Percentiles rank a stretch among this genome's conserved stretches.
These are phyloP conservation scores for Pseudodiploospora longispora DNA, from an alignment of 2,329 filamentous ascomycete species.

Conservation along the genomic window DNA sequence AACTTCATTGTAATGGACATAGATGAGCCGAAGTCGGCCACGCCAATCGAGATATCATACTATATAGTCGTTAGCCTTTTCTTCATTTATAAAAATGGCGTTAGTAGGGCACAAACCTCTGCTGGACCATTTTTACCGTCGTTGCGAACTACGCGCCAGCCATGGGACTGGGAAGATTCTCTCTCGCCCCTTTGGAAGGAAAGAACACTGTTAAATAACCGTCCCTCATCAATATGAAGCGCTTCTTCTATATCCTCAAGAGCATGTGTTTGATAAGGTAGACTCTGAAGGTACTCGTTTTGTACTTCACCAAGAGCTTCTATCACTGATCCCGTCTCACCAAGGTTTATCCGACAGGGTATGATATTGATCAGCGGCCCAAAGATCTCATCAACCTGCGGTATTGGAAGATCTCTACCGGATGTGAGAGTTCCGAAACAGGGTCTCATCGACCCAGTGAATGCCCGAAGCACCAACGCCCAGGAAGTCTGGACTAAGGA, in stretches of 20 bases:
- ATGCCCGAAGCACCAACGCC: constrained; percentile 41
- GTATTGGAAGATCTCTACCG: constrained; percentile 14
- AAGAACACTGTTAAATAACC: constrained; percentile 2
- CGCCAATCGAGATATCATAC: no score
- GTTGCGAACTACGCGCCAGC: neutral
- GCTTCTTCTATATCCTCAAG: constrained; percentile 21
- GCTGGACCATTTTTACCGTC: neutral
- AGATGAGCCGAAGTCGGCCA: no score
- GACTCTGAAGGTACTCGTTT: constrained; percentile 33
- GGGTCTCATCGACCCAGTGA: constrained; percentile 38
- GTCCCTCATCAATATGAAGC: neutral
- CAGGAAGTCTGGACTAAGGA: constrained; percentile 44
- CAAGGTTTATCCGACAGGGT: constrained; percentile 37
- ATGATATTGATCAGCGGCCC: constrained; percentile 39
- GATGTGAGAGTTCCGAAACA: constrained; percentile 35
- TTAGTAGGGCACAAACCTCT: neutral
- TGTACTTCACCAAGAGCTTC: constrained; percentile 25
- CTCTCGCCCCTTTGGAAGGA: constrained; percentile 1
- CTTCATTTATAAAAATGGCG: no score
- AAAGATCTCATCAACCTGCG: constrained; percentile 11
- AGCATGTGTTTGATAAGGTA: constrained; percentile 43
- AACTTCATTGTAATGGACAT: no score
- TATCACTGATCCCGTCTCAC: neutral
- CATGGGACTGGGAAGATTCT: neutral
- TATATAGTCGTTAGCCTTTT: no score